Conservation (phyloP, 2,329 filamentous ascomycete species). For the Neofusicoccum cordaticola region DNA sequence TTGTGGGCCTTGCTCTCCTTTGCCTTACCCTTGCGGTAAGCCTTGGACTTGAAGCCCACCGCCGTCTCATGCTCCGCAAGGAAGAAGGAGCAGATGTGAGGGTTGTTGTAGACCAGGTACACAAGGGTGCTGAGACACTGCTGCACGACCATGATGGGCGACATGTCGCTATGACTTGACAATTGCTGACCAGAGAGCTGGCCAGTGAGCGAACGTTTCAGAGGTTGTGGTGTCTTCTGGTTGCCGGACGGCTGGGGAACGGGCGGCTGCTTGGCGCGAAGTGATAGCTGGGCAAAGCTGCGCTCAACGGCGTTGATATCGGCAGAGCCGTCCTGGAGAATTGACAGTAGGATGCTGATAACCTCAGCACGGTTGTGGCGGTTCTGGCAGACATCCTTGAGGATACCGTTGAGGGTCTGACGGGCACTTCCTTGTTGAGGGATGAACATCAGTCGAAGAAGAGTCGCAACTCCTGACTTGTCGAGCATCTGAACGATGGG, state of each 20-base stretch:
- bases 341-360: slow-evolving; percentile 85
- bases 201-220: slow-evolving; percentile 72
- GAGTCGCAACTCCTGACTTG: slow-evolving; percentile 90
- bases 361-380: slow-evolving; percentile 94
- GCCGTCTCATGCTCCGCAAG: slow-evolving; percentile 87
- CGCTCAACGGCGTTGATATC: slow-evolving; percentile 92
- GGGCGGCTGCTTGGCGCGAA: slow-evolving; percentile 76
- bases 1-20: slow-evolving; percentile 82
- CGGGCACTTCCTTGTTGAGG: slow-evolving; percentile 85
- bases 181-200: slow-evolving; percentile 39
- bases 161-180: slow-evolving; percentile 74
- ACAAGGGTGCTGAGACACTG: slow-evolving; percentile 86
- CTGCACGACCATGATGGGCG: slow-evolving; percentile 90
- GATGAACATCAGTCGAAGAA: slow-evolving; percentile 97
- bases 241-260: slow-evolving; percentile 34
- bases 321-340: slow-evolving; percentile 90
- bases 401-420: slow-evolving; percentile 77
- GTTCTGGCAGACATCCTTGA: slow-evolving; percentile 91
- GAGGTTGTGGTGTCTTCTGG: slow-evolving; percentile 71
- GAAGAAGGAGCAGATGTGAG: slow-evolving; percentile 87
- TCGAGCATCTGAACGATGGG: slow-evolving; percentile 95
- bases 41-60: slow-evolving; percentile 70
- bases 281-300: slow-evolving; percentile 88
- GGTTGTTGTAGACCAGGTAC: slow-evolving; percentile 79
- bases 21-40: slow-evolving; percentile 80